A percentile compares a stretch with the other conserved stretches of the same genome.
Evolutionary conservation across 148 eudicot genomes (phyloP).

Genomic region (Rhododendron kiyosumense): DNA sequence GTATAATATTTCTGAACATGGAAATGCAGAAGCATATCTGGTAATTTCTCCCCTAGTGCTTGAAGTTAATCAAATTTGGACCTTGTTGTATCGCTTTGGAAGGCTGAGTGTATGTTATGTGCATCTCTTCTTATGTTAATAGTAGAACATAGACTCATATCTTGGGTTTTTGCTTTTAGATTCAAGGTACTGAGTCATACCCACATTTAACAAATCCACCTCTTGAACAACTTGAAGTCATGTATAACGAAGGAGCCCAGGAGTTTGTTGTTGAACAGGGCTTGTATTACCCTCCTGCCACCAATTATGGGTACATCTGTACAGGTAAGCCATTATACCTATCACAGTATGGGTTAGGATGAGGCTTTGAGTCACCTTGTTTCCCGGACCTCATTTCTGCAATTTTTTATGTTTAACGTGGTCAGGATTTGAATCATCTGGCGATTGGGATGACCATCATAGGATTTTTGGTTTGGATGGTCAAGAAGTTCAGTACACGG

Average conservation of each 20-base stretch:
- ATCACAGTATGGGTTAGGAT: neutral
- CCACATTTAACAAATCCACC: slow-evolving; percentile 33
- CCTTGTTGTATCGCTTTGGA: neutral
- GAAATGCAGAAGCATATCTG: slow-evolving; percentile 46
- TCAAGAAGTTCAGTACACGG: slow-evolving; percentile 64
- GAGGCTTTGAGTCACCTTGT: neutral
- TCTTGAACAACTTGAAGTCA: slow-evolving; percentile 39
- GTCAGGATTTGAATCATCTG: slow-evolving; percentile 67
- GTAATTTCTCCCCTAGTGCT: slow-evolving; percentile 19
- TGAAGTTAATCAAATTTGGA: neutral
- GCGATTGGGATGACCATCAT: slow-evolving; percentile 80
- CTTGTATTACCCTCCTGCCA: slow-evolving; percentile 68
- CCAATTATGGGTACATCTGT: slow-evolving; percentile 76
- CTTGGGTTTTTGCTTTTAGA: slow-evolving; percentile 28
- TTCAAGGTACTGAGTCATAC: slow-evolving; percentile 49
- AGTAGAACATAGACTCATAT: neutral
- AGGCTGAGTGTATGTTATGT: neutral
- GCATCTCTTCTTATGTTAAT: neutral
- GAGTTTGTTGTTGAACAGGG: slow-evolving; percentile 71
- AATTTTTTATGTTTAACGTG: neutral
- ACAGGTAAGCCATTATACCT: slow-evolving; percentile 47
- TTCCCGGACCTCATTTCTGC: neutral
- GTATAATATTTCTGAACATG: slow-evolving; percentile 42
- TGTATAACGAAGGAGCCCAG: slow-evolving; percentile 59
- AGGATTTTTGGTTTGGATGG: slow-evolving; percentile 76